Evolutionary conservation across 2,329 filamentous ascomycete genomes (phyloP), one percentile per base, ranked within the genome.

Genomic region (Pseudogymnoascus sp.): DNA sequence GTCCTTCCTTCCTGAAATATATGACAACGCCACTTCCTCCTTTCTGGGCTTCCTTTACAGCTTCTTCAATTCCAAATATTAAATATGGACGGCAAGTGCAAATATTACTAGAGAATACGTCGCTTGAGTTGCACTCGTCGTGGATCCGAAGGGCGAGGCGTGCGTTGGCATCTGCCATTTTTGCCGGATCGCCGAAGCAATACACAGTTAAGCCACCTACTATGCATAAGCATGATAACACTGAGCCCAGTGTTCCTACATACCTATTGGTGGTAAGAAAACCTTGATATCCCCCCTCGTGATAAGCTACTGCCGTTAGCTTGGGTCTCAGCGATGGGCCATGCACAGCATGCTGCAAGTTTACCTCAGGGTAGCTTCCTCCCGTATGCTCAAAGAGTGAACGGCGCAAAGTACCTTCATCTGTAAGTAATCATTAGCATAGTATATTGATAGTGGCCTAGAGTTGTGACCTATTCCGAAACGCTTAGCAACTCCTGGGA

Each of bases 101-200:
- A 72, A 97, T 99, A 74, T 99, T 95, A 18, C 92, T 96, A 65
- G 93, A 92, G 75, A 97, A 99, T 46, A 97, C 95, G 77, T 99
- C 95, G 74, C 90, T 96, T 63, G 95, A 95, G 73, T 97, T 97
- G 77, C 95, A 97, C 69, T 90, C 87, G 71, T 90, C 88, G 74
- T 90, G 95, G 56, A 97, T 88, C 68, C 95, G 87, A 64, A 97
- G 80, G 12, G 95, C 91, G 43, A 97, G 81, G 65, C 84, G 86
- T 63, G 87, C 88, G 62, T 88, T 90, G 56, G 91, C 88, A 73
- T 97, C 90, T 4, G 91, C 90, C 85, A 97, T 95, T 73, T 95
- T 96, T 62, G 90, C 90, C 18, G 93, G 92, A 69, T 97, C 92
- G 49, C 95, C 95, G 73, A 99, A 99, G 76, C 91, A 95, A 78